These are phyloP conservation scores for Mesembryanthemum crystallinum DNA, from an alignment of 148 eudicot species.

Conservation along the genomic window DNA sequence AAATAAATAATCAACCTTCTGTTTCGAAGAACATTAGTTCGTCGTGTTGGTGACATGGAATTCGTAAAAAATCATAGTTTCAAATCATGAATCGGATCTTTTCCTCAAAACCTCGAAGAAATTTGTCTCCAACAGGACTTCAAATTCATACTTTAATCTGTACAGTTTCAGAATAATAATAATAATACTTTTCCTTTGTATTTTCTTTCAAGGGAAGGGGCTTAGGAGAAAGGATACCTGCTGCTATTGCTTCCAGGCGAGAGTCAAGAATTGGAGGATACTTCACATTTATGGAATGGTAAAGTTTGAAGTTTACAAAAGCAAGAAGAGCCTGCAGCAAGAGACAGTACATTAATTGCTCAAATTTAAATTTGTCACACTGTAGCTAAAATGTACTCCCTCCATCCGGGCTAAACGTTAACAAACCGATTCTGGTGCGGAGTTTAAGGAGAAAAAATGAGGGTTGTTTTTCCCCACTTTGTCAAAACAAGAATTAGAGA, in stretches of 20 bases:
- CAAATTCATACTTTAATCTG: too few relatives aligned
- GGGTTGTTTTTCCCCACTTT: too few relatives aligned
- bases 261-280: conserved; percentile 93
- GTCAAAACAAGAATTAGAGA: too few relatives aligned
- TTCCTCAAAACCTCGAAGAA: too few relatives aligned
- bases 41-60: not conserved
- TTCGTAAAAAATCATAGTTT: not conserved
- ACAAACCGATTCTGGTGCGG: not conserved
- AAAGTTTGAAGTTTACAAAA: conserved; percentile 73
- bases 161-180: too few relatives aligned
- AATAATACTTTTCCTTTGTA: too few relatives aligned
- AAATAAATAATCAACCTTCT: not conserved
- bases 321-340: conserved; percentile 74
- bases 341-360: not conserved
- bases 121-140: too few relatives aligned
- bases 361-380: not conserved
- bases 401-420: too few relatives aligned
- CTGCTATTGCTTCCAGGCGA: conserved; percentile 72
- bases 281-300: conserved; percentile 64
- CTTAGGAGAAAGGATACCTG: too few relatives aligned
- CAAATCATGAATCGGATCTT: not conserved
- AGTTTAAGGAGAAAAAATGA: not conserved
- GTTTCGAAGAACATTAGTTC: not conserved
- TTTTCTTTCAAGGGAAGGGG: too few relatives aligned
- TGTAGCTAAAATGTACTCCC: not conserved